Base-by-base conservation (phyloP, 768 basidiomycete species). In the Xerocomellus chrysenteron region DNA sequence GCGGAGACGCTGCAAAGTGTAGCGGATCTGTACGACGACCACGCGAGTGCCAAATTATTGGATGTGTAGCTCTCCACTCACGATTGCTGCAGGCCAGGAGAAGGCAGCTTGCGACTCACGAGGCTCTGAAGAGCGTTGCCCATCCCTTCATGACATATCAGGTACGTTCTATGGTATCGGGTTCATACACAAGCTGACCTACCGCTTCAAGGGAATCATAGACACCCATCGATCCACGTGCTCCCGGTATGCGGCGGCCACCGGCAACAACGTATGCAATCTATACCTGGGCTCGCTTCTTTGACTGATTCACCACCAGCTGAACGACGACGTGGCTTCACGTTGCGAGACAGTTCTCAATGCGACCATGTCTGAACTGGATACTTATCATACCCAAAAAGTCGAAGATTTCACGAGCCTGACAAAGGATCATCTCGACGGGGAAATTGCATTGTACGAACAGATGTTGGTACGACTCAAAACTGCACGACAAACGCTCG, bases 271-370 rank as follows among this genome's bases (percentile, higher is more conserved):
- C 19, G 62, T 73, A 67, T 12, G 46, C n/a, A 54, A 16, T 28
- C 35, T 44, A 53, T 41, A 3, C 33, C 9, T n/a, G 9, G 14
- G 6, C 28, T 24, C 44, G 10, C 19, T 52, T 55, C 28, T 26
- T 30, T 47, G 13, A 55, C 59, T 55, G 19, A 63, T 26, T 32
- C 42, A 19, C n/a, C 11, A 30, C 14, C 65, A 88, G 85, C 69
- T 79, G 14, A 77, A 87, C 61, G 84, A 87, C 47, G 85, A 88
- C 17, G 73, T 87, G 59, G 83, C 84, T 2, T 79, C 83, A 4
- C 82, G 92, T 19, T 93, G 89, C 68, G 92, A 95, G 72, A 94
- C 92, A 0, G 90, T 93, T 8, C 74, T 95, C 28, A 94, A 94
- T 68, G 85, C 84, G 10, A 93, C 92, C 2, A 87, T 92, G 84